phyloP scores from a whole-genome alignment of 2,329 filamentous ascomycete genomes.

The Davidsoniella eucalypti region DNA sequence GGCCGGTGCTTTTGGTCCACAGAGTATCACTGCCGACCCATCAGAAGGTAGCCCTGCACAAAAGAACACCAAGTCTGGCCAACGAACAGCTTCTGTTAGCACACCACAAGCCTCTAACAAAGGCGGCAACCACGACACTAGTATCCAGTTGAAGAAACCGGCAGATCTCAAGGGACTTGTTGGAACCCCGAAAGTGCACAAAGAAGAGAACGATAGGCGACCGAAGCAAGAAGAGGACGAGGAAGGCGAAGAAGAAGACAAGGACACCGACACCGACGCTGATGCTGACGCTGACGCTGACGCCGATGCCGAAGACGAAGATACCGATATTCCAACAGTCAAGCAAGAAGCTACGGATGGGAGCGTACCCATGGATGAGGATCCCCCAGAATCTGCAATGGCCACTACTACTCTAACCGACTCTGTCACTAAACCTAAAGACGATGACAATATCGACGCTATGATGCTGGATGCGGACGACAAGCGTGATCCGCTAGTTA shows the following conservation, averaged over 20 bases:
- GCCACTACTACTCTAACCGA: too few species aligned
- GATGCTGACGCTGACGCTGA: slow-evolving; percentile 3
- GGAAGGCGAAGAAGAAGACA: neutral
- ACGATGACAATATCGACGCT: slow-evolving; percentile 2
- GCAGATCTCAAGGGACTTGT: slow-evolving; percentile 24
- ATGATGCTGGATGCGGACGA: slow-evolving; percentile 8
- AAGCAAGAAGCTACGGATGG: too few species aligned
- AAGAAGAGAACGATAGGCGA: slow-evolving; percentile 1
- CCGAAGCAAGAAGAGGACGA: neutral
- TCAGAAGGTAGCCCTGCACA: slow-evolving; percentile 4
- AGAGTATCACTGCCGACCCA: neutral
- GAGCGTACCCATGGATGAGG: too few species aligned
- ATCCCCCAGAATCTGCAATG: too few species aligned
- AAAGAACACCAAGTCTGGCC: slow-evolving; percentile 3
- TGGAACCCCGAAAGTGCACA: slow-evolving; percentile 16
- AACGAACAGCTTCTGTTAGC: slow-evolving; percentile 8
- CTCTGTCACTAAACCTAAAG: neutral
- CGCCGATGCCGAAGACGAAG: slow-evolving; percentile 3
- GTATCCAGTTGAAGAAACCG: slow-evolving; percentile 28
- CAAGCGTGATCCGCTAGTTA: slow-evolving; percentile 22
- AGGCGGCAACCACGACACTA: slow-evolving; percentile 29
- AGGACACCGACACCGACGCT: neutral
- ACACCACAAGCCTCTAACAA: slow-evolving; percentile 16
- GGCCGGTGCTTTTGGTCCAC: neutral
- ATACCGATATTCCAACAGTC: neutral